These are phyloP conservation scores for Boletus pseudo-olivaceus DNA, from an alignment of 768 basidiomycete species.

Conservation along the genomic window DNA sequence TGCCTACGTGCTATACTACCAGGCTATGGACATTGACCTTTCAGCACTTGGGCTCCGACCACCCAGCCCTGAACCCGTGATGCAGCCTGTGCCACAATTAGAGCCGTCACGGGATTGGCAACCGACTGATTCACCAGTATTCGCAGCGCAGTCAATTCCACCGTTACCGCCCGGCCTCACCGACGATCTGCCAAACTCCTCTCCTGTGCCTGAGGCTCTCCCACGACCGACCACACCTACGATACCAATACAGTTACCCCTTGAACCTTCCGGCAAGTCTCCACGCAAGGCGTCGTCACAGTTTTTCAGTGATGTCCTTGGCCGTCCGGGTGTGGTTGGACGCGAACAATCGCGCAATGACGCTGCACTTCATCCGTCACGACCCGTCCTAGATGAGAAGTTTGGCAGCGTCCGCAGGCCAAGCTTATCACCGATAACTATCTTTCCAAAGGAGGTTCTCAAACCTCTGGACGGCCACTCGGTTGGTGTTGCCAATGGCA, in stretches of 20 bases:
- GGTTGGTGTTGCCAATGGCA: conserved; percentile 27
- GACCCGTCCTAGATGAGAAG: conserved; percentile 25
- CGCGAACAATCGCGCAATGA: conserved; percentile 15
- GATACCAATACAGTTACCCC: conserved; percentile 14
- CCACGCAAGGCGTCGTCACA: conserved; percentile 23
- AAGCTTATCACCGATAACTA: conserved; percentile 9
- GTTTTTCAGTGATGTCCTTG: conserved; percentile 15
- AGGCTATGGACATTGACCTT: conserved; percentile 83
- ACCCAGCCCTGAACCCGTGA: conserved; percentile 20
- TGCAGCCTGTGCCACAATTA: conserved; percentile 12
- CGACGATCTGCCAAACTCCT: conserved; percentile 20
- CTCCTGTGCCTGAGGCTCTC: conserved; percentile 12
- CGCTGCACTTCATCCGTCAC: conserved; percentile 21
- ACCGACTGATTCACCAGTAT: conserved; percentile 26
- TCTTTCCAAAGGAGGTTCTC: conserved; percentile 20
- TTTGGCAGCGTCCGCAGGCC: conserved; percentile 6
- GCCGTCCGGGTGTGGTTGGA: conserved; percentile 13
- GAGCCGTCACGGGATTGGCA: conserved; percentile 12
- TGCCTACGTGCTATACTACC: conserved; percentile 97
- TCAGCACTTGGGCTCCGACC: conserved; percentile 62
- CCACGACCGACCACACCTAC: conserved; percentile 22
- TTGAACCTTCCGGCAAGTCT: conserved; percentile 15
- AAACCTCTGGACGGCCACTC: conserved; percentile 29
- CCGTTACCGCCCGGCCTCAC: conserved; percentile 38
- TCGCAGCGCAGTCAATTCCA: conserved; percentile 22